phyloP scores from a whole-genome alignment of 148 eudicot genomes.

The Camellia sinensis region DNA sequence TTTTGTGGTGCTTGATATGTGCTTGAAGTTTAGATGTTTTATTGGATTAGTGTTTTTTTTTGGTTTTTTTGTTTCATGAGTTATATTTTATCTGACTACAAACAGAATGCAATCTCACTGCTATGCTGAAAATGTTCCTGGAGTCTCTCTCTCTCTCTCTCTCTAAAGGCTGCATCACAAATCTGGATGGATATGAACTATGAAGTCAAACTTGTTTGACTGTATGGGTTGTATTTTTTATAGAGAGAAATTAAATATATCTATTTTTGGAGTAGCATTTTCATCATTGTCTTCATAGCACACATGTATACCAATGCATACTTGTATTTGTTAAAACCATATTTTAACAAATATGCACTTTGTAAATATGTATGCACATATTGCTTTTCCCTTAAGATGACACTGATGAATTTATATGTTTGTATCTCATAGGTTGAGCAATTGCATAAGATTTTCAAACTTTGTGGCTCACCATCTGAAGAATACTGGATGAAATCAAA shows the following conservation, averaged over 20 bases:
- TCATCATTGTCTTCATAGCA: not conserved
- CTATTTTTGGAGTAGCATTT: not conserved
- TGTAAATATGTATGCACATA: not conserved
- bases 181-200: not conserved
- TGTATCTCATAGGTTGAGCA: slow-evolving; percentile 68
- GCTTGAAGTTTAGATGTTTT: too few relatives aligned
- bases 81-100: too few relatives aligned
- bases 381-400: not conserved
- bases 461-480: slow-evolving; percentile 90
- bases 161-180: too few relatives aligned
- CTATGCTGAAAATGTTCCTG: too few relatives aligned
- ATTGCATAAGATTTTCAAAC: slow-evolving; percentile 85
- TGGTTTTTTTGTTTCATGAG: too few relatives aligned
- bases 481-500: slow-evolving; percentile 73
- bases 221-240: not conserved
- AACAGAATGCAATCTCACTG: too few relatives aligned
- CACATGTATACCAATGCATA: not conserved
- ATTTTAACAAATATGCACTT: not conserved
- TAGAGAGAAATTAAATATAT: not conserved
- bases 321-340: not conserved
- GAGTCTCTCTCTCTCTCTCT: too few relatives aligned
- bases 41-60: too few relatives aligned
- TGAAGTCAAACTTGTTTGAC: not conserved
- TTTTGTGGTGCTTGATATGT: too few relatives aligned
- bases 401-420: not conserved